Base-by-base conservation (phyloP, 2,329 filamentous ascomycete genomes). In the Escovopsis sp. region DNA sequence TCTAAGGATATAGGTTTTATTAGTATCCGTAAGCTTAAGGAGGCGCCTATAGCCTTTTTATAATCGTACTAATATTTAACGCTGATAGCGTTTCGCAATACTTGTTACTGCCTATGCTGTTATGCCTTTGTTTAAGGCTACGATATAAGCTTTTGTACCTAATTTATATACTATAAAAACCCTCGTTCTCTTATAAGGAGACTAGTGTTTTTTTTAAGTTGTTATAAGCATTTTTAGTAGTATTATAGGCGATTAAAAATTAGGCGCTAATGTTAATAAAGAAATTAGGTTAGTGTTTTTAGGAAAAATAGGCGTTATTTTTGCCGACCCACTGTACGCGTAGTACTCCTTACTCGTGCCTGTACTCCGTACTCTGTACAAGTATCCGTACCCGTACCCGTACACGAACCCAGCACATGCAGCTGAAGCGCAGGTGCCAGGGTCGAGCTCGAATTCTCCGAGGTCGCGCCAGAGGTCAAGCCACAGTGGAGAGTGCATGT, bases 1-100 rank as follows among this genome's bases (percentile, higher is more conserved):
- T 30, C 17, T 16, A 29, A 37, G 27, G 14, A 40, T 37, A 37
- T 21, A 16, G 23, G 27, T 40, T 37, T 37, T 40, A 32, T 40
- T 14, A 18, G 18, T 18, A 8, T 27, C 4, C 6, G 19, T 26
- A 6, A 40, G 14, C 2, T 18, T 27, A 31, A 21, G 38, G n/a
- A 31, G 35, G 27, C 31, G 5, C 14, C 38, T 31, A 18, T 12
- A 21, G 17, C 32, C 31, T 18, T 21, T 27, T 12, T 25, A 13
- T 23, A n/a, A 26, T 25, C 10, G 15, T 13, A 10, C 29, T 21
- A 21, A 21, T 5, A 13, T 26, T 27, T 36, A 18, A 18, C 32
- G 4, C 4, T 18, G 5, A 18, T 36, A 36, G 5, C 19, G 28
- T 13, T 26, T 4, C 4, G 32, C 17, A 29, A 36, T 36, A 21